Base-by-base conservation (phyloP, 2,329 filamentous ascomycete species). In the Paecilomyces variotii region DNA sequence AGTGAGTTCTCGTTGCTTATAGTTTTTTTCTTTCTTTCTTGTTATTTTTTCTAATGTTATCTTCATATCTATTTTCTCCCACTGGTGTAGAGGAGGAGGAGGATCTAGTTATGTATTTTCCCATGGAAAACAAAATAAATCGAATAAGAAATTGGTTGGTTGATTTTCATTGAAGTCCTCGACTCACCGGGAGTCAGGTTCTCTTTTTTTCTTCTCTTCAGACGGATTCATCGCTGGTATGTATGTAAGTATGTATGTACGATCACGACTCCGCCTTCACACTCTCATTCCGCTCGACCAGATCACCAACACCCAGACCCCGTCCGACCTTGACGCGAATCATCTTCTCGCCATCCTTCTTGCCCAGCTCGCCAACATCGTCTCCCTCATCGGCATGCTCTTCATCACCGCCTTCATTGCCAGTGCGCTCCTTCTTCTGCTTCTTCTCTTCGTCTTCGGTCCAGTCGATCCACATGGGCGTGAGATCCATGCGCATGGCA, bases 401-500 rank as follows among this genome's bases (percentile, higher is more conserved):
- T 32, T 10, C 30, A 32, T 32, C 30, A 32, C 30, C 28, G 28
- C 28, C 30, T 10, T 32, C 60, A 28, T 56, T 57, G 26, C 52
- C 57, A 1, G 72, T 50, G 28, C 53, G 56, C 11, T 53, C 57
- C 27, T 59, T 54, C 9, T 61, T 51, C 55, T 72, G 72, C 60
- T 72, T 68, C 58, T 74, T 70, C 39, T 73, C 77, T 25, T 74
- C 78, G 53, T 80, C 72, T 59, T 79, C 77, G 58, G 78, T 76
- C 78, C 65, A 75, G 56, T 80, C 76, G 35, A 73, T 70, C 75
- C 70, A 80, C 73, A 70, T 75, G 63, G 54, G 64, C 68, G 62
- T 79, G 71, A 99, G 82, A 69, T 97, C 88, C 73, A 96, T 89
- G 62, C 87, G 87, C 94, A 99, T 99, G 71, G 86, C 89, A 72